These are phyloP conservation scores for Tilletiopsis washingtonensis DNA, from an alignment of 1,284 basidiomycete species.

Conservation along the genomic window DNA sequence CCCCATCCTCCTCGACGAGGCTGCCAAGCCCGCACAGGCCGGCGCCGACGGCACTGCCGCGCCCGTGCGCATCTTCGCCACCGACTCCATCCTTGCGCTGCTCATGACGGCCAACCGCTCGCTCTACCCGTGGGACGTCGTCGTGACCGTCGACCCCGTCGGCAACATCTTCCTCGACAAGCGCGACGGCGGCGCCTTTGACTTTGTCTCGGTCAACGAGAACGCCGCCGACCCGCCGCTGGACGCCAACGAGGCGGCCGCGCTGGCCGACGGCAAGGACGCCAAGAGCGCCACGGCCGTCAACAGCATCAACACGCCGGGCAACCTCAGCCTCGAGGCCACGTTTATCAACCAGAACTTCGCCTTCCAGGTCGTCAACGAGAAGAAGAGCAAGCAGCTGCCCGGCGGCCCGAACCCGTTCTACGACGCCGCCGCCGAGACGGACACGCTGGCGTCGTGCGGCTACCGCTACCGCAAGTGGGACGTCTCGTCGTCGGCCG, in stretches of 20 bases:
- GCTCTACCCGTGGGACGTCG: constrained; percentile 98
- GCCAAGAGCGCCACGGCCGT: constrained; percentile 13
- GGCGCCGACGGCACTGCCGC: neutral
- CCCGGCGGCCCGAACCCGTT: constrained; percentile 59
- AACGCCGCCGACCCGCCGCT: constrained; percentile 92
- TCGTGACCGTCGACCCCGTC: constrained; percentile 77
- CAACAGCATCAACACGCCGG: constrained; percentile 81
- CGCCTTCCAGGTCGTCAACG: constrained; percentile 85
- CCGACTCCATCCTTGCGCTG: constrained; percentile 88
- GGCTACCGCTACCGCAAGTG: constrained; percentile 95
- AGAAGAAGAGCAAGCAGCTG: constrained; percentile 53
- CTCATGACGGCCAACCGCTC: constrained; percentile 94
- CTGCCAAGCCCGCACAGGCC: constrained; percentile 44
- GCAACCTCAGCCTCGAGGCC: constrained; percentile 88
- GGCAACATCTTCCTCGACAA: constrained; percentile 96
- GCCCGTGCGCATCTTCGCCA: constrained; percentile 69
- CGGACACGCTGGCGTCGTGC: constrained; percentile 86
- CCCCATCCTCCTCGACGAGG: constrained; percentile 53
- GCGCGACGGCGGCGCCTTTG: constrained; percentile 81
- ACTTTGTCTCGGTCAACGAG: constrained; percentile 97
- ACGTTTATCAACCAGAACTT: constrained; percentile 99
- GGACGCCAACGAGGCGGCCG: constrained; percentile 67
- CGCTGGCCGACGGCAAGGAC: constrained; percentile 36
- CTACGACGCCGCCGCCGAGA: constrained; percentile 82
- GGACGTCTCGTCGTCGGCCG: constrained; percentile 86